Evolutionary conservation across 2,329 filamentous ascomycete species (phyloP).

Genomic region (Shiraia bambusicola): DNA sequence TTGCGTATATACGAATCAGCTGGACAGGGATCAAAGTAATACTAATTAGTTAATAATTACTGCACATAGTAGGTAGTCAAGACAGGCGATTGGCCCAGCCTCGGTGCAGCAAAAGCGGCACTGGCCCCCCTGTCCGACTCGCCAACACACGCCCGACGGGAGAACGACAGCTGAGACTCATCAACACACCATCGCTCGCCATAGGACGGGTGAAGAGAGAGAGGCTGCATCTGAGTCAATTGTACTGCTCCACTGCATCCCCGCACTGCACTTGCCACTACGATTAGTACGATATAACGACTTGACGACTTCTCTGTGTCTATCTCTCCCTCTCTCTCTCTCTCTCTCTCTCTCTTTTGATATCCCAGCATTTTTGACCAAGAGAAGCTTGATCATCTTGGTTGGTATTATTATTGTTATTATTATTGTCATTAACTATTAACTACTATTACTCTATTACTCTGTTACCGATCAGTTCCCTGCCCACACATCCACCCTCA

Average conservation of each 20-base stretch:
- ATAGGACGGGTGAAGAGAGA: conserved; percentile 19
- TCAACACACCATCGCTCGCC: conserved; percentile 19
- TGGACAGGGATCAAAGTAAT: conserved; percentile 7
- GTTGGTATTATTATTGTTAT: conserved; percentile 20
- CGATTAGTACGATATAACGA: conserved; percentile 17
- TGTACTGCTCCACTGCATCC: conserved; percentile 14
- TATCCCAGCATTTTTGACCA: conserved; percentile 26
- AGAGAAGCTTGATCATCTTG: conserved; percentile 20
- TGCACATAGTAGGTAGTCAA: too few species aligned
- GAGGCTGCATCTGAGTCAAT: conserved; percentile 13
- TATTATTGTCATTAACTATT: too few species aligned
- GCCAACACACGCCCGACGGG: conserved; percentile 1
- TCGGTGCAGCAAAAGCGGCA: conserved; percentile 1
- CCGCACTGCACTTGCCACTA: conserved; percentile 12
- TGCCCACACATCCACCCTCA: conserved; percentile 14
- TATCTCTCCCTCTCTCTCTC: too few species aligned
- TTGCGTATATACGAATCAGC: too few species aligned
- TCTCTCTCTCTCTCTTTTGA: conserved; percentile 25
- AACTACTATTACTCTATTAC: too few species aligned
- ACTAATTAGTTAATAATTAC: too few species aligned
- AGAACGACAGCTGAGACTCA: conserved; percentile 31
- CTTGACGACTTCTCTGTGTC: conserved; percentile 19
- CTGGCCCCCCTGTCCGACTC: conserved; percentile 3
- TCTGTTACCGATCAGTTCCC: too few species aligned
- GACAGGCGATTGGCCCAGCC: conserved; percentile 17